phyloP scores from a whole-genome alignment of 495 filamentous ascomycete species.

The Neurospora sp. region DNA sequence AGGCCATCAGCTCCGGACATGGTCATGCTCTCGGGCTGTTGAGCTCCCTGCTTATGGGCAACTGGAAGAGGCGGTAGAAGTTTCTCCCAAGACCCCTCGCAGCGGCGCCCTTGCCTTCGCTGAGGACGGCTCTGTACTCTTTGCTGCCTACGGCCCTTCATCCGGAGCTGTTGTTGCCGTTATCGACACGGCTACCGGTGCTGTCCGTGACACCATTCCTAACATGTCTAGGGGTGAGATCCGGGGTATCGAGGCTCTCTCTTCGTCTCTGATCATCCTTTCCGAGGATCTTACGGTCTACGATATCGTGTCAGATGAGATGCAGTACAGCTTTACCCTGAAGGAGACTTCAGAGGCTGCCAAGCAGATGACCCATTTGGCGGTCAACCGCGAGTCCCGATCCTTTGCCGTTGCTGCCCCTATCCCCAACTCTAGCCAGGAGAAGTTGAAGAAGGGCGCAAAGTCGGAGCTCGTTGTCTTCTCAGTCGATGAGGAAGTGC shows the following conservation, averaged over 20 bases:
- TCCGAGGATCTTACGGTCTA: conserved; percentile 55
- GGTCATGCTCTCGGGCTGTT: conserved; percentile 57
- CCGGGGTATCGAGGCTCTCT: conserved; percentile 46
- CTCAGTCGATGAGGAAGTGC: conserved; percentile 33
- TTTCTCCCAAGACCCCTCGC: conserved; percentile 2
- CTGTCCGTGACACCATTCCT: conserved; percentile 40
- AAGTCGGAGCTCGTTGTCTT: conserved; percentile 48
- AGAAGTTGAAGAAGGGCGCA: conserved; percentile 16
- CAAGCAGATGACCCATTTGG: conserved; percentile 46
- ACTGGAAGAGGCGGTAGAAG: conserved; percentile 20
- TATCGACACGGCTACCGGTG: conserved; percentile 49
- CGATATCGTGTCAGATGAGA: conserved; percentile 52
- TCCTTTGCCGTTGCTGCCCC: conserved; percentile 51
- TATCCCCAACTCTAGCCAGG: conserved; percentile 14
- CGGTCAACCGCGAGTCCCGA: conserved; percentile 43
- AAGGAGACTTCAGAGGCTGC: conserved; percentile 20
- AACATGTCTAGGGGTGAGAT: conserved; percentile 46
- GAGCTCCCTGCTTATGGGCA: conserved; percentile 39
- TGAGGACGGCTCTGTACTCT: conserved; percentile 78
- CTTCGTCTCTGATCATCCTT: conserved; percentile 51
- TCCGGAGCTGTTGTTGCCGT: conserved; percentile 42
- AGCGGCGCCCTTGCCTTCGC: conserved; percentile 61
- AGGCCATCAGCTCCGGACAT: conserved; percentile 49
- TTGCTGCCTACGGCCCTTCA: conserved; percentile 37
- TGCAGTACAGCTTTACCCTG: conserved; percentile 39